Conservation (phyloP, 257 asterid genomes). For the Ajuga chamaepitys region DNA sequence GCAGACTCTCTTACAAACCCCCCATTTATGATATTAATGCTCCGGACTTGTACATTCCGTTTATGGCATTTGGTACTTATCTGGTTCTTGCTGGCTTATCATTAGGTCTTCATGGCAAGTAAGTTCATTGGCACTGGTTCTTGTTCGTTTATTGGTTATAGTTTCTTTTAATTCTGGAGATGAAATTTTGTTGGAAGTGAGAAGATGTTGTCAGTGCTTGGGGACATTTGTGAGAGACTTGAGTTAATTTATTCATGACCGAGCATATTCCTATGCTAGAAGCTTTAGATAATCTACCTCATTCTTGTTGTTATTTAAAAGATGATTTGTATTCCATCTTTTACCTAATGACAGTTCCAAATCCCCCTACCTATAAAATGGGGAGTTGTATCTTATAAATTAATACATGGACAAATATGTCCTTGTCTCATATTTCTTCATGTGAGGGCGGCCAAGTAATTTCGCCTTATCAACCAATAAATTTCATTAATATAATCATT, state of each 20-base stretch:
- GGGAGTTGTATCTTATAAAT: neutral
- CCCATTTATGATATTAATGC: slow-evolving; percentile 60
- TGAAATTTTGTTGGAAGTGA: neutral
- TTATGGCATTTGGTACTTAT: slow-evolving; percentile 57
- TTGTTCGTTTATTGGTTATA: neutral
- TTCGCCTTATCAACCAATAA: too few species aligned
- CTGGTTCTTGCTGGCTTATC: slow-evolving; percentile 50
- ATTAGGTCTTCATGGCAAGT: slow-evolving; percentile 53
- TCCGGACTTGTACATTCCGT: slow-evolving; percentile 52
- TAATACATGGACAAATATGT: too few species aligned
- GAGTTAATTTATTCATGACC: neutral
- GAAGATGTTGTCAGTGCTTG: neutral
- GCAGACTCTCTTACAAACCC: slow-evolving; percentile 56
- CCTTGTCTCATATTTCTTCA: too few species aligned
- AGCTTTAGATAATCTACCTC: neutral
- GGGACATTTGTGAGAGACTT: neutral
- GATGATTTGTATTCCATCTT: neutral
- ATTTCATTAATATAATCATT: too few species aligned
- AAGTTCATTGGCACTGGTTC: slow-evolving; percentile 13
- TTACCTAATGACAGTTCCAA: neutral
- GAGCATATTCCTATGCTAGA: neutral
- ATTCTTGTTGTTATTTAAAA: neutral
- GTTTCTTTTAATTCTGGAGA: neutral
- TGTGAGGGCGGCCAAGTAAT: too few species aligned
- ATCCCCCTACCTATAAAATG: neutral